Conservation (phyloP, 805 yeast species). For the Wickerhamiella alocasiicola region DNA sequence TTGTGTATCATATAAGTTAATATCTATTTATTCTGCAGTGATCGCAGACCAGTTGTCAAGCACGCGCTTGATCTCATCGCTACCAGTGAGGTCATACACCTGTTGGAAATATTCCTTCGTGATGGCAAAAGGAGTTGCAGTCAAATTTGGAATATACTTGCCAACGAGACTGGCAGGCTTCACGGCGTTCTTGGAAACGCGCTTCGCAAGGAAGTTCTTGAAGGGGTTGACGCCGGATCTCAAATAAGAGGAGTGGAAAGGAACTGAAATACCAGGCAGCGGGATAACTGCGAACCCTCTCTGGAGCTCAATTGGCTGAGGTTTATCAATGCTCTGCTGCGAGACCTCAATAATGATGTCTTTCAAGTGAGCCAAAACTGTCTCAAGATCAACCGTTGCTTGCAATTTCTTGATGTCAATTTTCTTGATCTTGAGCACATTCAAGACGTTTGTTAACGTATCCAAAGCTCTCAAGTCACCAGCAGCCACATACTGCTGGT, state of each 20-base stretch:
- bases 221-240: constrained; percentile 98
- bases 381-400: constrained; percentile 68
- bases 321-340: constrained; percentile 68
- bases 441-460: constrained; percentile 82
- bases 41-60: constrained; percentile 90
- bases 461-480: constrained; percentile 96
- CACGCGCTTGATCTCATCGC: constrained; percentile 80
- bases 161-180: constrained; percentile 88
- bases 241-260: constrained; percentile 98
- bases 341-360: constrained; percentile 84
- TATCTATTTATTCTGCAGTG: constrained; percentile 29
- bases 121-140: constrained; percentile 93
- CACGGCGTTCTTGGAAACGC: constrained; percentile 87
- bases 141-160: constrained; percentile 96
- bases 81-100: constrained; percentile 81
- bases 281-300: constrained; percentile 99
- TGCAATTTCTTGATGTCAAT: constrained; percentile 82
- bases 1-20: constrained; percentile 15
- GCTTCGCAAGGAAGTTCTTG: constrained; percentile 93
- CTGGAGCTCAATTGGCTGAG: constrained; percentile 93
- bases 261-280: constrained; percentile 97
- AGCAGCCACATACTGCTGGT: constrained; percentile 96
- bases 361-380: constrained; percentile 75
- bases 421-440: constrained; percentile 87
- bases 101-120: constrained; percentile 96